Conservation (phyloP, 768 basidiomycete genomes). For the Clathrus columnatus region DNA sequence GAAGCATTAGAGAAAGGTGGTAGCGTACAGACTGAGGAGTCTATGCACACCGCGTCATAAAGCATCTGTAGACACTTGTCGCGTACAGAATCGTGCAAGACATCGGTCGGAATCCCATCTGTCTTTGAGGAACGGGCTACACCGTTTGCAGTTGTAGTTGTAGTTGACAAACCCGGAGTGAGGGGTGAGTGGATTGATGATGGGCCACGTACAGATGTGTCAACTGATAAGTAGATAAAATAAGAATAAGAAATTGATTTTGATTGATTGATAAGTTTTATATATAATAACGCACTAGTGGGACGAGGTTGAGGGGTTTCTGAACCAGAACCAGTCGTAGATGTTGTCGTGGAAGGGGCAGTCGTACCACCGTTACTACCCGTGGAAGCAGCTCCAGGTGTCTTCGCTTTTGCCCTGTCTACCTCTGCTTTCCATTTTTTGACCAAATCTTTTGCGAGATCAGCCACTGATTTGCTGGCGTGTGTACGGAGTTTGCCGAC, state of each 20-base stretch:
- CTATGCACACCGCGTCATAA: constrained; percentile 83
- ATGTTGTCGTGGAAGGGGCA: neutral
- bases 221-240: neutral
- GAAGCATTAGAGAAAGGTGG: neutral
- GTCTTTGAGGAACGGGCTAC: constrained; percentile 48
- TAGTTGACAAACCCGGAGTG: constrained; percentile 30
- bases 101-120: constrained; percentile 56
- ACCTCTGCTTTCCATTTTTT: constrained; percentile 89
- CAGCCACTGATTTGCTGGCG: constrained; percentile 60
- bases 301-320: constrained; percentile 8
- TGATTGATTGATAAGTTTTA: too few relatives aligned
- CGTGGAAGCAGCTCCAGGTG: constrained; percentile 32
- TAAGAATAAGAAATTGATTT: too few relatives aligned
- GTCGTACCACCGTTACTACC: constrained; percentile 13
- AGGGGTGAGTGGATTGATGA: constrained; percentile 6
- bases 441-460: constrained; percentile 84
- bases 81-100: constrained; percentile 63
- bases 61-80: constrained; percentile 85
- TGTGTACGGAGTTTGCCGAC: constrained; percentile 83
- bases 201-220: neutral
- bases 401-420: constrained; percentile 41
- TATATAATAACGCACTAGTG: too few relatives aligned
- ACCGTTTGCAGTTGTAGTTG: constrained; percentile 24
- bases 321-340: neutral
- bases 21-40: constrained; percentile 77